Base-by-base conservation (phyloP, 148 eudicot species). In the Chenopodium berlandieri region DNA sequence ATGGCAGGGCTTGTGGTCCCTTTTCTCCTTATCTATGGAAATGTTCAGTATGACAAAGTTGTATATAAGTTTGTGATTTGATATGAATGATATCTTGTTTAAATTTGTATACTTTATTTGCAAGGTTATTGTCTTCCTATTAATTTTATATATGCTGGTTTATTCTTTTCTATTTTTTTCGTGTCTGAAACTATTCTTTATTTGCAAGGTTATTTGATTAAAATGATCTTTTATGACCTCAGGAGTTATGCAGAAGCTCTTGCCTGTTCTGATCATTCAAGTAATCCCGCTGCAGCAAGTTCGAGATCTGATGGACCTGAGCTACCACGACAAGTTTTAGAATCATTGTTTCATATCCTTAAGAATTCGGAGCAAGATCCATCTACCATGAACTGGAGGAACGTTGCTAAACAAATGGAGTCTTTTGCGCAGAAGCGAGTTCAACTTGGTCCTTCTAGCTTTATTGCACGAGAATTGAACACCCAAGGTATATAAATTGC, bases 341-440 rank as follows among this genome's bases (percentile, higher is more conserved):
- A 92, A 82, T 89, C 97, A 82, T 89, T 97, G 79, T 97, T 94
- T 78, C 90, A 85, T 77, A 85, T 89, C 69, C 91, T 90, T 34
- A 90, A 85, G 86, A 88, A 85, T 84, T 87, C 96, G 44, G 87
- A 90, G 85, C 90, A 79, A 78, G 95, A 94, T 78, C 95, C 97
- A 0, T 79, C 76, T 76, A 82, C 84, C 78, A 97, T 97, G 98
- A 91, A 90, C 85, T 97, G 99, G 98, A 94, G 82, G 88, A 92
- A 85, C 63, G 91, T 94, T 22, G 97, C 88, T 52, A 97, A 90
- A 87, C 90, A 94, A 87, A 83, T 97, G 89, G 89, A 90, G 82
- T 85, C 93, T 73, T 89, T 91, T 79, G 99, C 97, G 46, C 95
- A 89, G 67, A 90, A 87, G 82, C 84, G 84, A 67, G 79, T 79